These are phyloP conservation scores for Avena sativa DNA, from an alignment of 176 grass and related monocot genomes.

Conservation along the genomic window DNA sequence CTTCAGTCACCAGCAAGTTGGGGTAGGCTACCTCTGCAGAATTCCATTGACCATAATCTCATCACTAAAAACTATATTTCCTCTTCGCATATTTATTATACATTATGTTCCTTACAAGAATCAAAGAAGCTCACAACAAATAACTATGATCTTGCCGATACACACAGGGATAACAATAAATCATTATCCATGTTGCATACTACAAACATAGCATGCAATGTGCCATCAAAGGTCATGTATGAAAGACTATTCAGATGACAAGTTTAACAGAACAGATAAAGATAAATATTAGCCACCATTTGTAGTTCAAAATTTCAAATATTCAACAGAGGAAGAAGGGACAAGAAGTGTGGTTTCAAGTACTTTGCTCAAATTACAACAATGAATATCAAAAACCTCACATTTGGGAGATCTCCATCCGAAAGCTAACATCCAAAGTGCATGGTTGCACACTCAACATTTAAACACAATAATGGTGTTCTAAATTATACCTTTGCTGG, in stretches of 20 bases:
- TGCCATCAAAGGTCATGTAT: not conserved
- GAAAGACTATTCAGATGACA: not conserved
- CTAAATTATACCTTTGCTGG: not conserved
- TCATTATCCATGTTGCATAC: conserved; percentile 12
- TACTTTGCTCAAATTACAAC: not conserved
- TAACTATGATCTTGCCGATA: not conserved
- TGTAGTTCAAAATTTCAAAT: conserved; percentile 1
- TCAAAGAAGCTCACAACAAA: not conserved
- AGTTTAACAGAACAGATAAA: conserved; percentile 18
- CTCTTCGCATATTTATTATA: not conserved
- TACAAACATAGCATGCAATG: conserved; percentile 1
- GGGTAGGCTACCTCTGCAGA: not conserved
- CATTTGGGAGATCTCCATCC: not conserved
- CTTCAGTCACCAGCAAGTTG: conserved; percentile 9
- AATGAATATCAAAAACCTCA: conserved; percentile 11
- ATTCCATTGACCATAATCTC: conserved; percentile 1
- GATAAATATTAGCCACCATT: not conserved
- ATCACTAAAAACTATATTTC: not conserved
- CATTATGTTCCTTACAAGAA: not conserved
- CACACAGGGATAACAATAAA: not conserved
- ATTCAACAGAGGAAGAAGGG: not conserved
- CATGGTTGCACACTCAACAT: conserved; percentile 6
- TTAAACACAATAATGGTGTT: conserved; percentile 1
- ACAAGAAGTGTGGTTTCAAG: not conserved
- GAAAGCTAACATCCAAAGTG: not conserved